Percentiles rank a stretch among this genome's conserved stretches.
Evolutionary conservation across 1,284 basidiomycete species (phyloP).

Genomic region (Ceratobasidium sp.): DNA sequence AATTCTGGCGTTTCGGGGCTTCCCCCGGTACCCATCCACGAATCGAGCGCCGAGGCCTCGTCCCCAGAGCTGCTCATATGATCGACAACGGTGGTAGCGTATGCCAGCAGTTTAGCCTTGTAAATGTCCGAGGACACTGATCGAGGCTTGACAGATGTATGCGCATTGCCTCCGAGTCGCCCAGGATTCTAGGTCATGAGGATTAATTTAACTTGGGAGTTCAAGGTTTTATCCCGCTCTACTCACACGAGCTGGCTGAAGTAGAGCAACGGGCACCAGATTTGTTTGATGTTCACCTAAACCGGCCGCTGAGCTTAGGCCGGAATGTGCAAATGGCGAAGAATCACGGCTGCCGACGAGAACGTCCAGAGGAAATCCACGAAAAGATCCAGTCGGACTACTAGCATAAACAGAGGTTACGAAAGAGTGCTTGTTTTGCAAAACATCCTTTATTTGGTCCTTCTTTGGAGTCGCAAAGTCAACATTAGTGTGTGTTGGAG

Average conservation of each 20-base stretch:
- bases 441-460: not conserved
- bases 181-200: not conserved
- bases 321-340: not conserved
- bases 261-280: too few species aligned
- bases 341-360: not conserved
- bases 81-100: constrained; percentile 24
- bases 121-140: constrained; percentile 15
- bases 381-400: not conserved
- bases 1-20: not conserved
- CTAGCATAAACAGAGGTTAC: constrained; percentile 10
- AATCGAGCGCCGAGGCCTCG: not conserved
- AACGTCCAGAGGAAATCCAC: not conserved
- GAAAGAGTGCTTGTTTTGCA: not conserved
- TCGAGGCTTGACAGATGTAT: not conserved
- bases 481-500: not conserved
- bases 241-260: too few species aligned
- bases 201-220: too few species aligned
- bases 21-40: not conserved
- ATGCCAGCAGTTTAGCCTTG: constrained; percentile 28
- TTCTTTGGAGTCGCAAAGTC: not conserved
- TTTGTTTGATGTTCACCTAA: too few species aligned
- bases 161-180: not conserved
- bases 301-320: not conserved
- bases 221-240: too few species aligned
- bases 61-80: constrained; percentile 26